A percentile compares a stretch with the other conserved stretches of the same genome.
phyloP scores from a whole-genome alignment of 2,329 filamentous ascomycete genomes.

The Xylariaceae sp. region DNA sequence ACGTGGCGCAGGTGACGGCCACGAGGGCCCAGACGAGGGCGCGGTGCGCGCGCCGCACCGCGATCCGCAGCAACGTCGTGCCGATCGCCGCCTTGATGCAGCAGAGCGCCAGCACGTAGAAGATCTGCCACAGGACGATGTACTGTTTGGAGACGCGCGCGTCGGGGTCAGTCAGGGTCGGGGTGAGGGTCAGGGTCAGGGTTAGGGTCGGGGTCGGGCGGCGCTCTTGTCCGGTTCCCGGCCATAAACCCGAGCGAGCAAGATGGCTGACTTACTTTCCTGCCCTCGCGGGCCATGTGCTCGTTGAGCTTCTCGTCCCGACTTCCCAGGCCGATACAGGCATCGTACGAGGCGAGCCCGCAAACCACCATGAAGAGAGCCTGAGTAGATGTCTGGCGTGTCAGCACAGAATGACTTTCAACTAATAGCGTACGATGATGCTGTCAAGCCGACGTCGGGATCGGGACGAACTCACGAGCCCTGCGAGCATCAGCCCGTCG shows the following conservation, averaged over 20 bases:
- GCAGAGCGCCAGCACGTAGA: neutral
- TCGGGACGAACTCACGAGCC: neutral
- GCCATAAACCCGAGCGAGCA: no score
- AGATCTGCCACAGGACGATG: slow-evolving; percentile 6
- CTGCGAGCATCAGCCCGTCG: neutral
- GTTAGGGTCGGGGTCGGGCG: neutral
- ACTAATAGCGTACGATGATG: neutral
- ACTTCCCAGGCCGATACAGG: neutral
- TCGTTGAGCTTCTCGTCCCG: neutral
- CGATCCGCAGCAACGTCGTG: slow-evolving; percentile 6
- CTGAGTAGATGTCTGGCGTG: neutral
- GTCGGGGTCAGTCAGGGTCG: neutral
- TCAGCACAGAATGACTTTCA: neutral
- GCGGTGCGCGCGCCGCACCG: slow-evolving; percentile 3
- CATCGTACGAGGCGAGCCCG: neutral
- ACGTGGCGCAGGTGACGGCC: neutral
- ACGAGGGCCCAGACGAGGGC: slow-evolving; percentile 1
- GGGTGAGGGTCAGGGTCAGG: neutral
- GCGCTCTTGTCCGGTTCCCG: neutral
- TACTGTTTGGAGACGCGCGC: neutral
- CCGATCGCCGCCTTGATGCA: slow-evolving; percentile 4
- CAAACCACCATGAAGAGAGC: neutral
- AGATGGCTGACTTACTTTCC: neutral
- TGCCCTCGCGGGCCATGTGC: neutral
- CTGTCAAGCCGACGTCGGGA: neutral